These are phyloP conservation scores for Suhomyces kilbournensis DNA, from an alignment of 805 yeast species.

Conservation along the genomic window DNA sequence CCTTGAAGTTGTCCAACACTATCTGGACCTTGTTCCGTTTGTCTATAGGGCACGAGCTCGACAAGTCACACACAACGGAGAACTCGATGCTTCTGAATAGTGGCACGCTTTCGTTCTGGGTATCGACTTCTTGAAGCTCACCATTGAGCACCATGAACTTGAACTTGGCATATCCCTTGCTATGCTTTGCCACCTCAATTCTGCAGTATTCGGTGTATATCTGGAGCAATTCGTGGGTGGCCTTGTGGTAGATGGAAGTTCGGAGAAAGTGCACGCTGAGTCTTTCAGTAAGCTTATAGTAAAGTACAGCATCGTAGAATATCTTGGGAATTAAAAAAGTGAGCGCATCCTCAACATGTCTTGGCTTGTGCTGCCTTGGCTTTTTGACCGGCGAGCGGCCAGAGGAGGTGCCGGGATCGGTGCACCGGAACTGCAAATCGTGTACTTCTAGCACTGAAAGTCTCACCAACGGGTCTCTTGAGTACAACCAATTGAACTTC, in stretches of 20 bases:
- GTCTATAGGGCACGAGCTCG: slow-evolving; percentile 13
- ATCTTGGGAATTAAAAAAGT: slow-evolving; percentile 12
- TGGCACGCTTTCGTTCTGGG: slow-evolving; percentile 11
- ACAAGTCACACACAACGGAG: slow-evolving; percentile 17
- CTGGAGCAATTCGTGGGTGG: slow-evolving; percentile 8
- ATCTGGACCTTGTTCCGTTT: slow-evolving; percentile 8
- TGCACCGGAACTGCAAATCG: slow-evolving; percentile 15
- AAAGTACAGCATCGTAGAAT: slow-evolving; percentile 17
- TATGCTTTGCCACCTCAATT: not conserved
- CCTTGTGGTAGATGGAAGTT: slow-evolving; percentile 9
- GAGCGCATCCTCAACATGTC: not conserved
- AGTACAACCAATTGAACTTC: slow-evolving; percentile 20
- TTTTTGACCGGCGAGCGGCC: not conserved
- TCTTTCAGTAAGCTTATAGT: slow-evolving; percentile 21
- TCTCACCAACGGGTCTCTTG: slow-evolving; percentile 22
- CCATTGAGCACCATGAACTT: slow-evolving; percentile 21
- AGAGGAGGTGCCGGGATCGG: not conserved
- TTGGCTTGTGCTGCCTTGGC: not conserved
- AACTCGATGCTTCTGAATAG: slow-evolving; percentile 27
- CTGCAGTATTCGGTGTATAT: not conserved
- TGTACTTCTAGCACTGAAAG: slow-evolving; percentile 25
- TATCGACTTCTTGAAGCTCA: slow-evolving; percentile 12
- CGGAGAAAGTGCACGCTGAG: slow-evolving; percentile 23
- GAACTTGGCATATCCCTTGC: slow-evolving; percentile 11
- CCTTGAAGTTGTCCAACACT: slow-evolving; percentile 12